Base-by-base conservation (phyloP, 1,139 yeast genomes). In the Saccharomycopsis hybrid region DNA sequence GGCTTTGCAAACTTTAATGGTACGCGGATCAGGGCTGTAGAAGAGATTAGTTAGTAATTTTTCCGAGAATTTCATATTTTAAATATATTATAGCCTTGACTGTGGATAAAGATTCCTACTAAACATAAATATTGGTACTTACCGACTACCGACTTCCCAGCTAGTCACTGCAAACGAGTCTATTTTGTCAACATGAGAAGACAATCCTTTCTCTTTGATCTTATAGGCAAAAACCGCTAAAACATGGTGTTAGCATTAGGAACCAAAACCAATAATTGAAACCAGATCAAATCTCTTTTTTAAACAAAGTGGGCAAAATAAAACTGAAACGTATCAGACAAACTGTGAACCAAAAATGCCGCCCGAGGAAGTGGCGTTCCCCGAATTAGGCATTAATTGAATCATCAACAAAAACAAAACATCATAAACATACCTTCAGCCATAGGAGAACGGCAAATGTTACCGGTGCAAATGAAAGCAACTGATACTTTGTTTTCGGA, bases 371-470 rank as follows among this genome's bases (percentile, higher is more conserved):
- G 18, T 18, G 18, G 18, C 18, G 18, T 18, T 18, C 18, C 18
- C 18, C 18, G 18, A 18, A 18, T 18, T 18, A 18, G 18, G 2
- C 18, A 18, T 18, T 18, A 18, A 18, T 18, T 18, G 18, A 18
- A 18, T 18, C 18, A 18, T 18, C 18, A 18, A 18, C 18, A 18
- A 18, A 18, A 18, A 18, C 18, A 18, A 18, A 18, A 18, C 18
- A 18, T 18, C 18, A 18, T 18, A 18, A 18, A 35, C 44, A 42
- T 37, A 54, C 48, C 54, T 68, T 90, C 97, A 0, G 98, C 97
- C 97, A 90, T 90, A 8, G 97, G 97, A 1, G 97, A 89, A 49
- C 97, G 92, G 62, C 98, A 90, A 43, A 89, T 88, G 66, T 90
- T 90, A 2, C 97, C 97, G 25, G 89, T 72, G 62, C 97, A 90